These are phyloP conservation scores for Sporothrix luriei DNA, from an alignment of 2,329 filamentous ascomycete species.

Conservation along the genomic window DNA sequence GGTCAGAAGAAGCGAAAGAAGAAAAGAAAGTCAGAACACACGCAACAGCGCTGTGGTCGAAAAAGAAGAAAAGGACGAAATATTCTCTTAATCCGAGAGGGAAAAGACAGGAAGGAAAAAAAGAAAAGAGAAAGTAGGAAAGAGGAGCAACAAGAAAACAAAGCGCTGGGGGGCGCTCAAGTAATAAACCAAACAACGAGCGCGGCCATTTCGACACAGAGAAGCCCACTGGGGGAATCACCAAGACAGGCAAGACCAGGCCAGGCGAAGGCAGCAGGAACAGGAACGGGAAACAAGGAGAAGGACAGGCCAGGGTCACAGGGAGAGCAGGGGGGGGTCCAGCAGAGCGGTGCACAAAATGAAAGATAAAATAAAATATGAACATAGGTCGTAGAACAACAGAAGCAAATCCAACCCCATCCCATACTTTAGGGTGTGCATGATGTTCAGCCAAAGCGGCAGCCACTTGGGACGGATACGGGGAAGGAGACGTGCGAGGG, in stretches of 20 bases:
- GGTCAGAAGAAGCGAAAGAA: conserved; percentile 42
- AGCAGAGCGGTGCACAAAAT: conserved; percentile 45
- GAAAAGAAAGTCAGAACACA: conserved; percentile 48
- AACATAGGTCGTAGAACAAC: too few relatives aligned
- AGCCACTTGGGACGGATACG: conserved; percentile 41
- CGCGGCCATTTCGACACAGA: conserved; percentile 1
- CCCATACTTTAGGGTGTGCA: conserved; percentile 40
- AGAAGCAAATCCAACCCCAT: conserved; percentile 29
- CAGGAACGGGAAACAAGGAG: not conserved
- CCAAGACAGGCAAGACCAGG: not conserved
- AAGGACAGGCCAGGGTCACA: conserved; percentile 16
- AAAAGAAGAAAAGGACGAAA: conserved; percentile 36
- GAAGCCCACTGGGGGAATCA: not conserved
- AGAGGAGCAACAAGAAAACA: conserved; percentile 32
- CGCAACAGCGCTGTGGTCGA: conserved; percentile 39
- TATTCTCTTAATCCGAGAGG: conserved; percentile 27
- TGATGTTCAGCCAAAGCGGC: conserved; percentile 45
- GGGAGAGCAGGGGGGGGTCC: not conserved
- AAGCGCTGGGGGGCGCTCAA: conserved; percentile 26
- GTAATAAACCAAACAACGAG: conserved; percentile 36
- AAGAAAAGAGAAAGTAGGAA: not conserved
- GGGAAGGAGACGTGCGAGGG: conserved; percentile 22
- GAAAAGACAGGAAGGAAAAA: conserved; percentile 26
- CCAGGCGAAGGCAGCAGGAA: conserved; percentile 4
- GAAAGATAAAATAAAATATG: not conserved